Conservation (phyloP, 2,329 filamentous ascomycete species). For the Amesomyces nigricolor region DNA sequence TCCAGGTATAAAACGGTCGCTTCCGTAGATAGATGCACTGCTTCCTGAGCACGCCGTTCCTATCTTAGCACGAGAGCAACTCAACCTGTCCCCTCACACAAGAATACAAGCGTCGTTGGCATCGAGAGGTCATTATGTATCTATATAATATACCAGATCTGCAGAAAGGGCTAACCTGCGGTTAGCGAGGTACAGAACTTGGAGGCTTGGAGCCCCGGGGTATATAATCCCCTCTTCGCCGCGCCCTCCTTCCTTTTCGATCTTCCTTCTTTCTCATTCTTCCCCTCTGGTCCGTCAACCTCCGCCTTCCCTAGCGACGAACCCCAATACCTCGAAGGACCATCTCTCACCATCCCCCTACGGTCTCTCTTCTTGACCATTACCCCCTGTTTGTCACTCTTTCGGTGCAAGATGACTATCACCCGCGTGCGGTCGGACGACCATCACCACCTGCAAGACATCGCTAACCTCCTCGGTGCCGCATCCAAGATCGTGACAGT, state of each 20-base stretch:
- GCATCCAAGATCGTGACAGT: conserved; percentile 13
- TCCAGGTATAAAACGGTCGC: too few species aligned
- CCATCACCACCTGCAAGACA: conserved; percentile 8
- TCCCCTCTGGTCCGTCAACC: not conserved
- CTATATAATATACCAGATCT: not conserved
- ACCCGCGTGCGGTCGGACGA: conserved; percentile 6
- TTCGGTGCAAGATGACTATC: conserved; percentile 8
- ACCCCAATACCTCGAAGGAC: not conserved
- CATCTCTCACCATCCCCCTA: not conserved
- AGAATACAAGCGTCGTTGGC: not conserved
- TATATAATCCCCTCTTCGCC: conserved; percentile 1
- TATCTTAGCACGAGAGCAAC: too few species aligned
- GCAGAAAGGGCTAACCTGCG: not conserved
- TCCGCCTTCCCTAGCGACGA: not conserved
- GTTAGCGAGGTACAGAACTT: not conserved
- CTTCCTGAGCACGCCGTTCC: too few species aligned
- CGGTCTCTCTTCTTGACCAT: not conserved
- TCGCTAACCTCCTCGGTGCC: conserved; percentile 7
- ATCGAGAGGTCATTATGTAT: not conserved
- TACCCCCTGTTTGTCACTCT: not conserved
- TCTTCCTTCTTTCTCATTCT: not conserved
- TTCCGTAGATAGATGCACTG: too few species aligned
- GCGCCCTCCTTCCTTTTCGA: not conserved
- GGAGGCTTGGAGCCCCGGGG: not conserved
- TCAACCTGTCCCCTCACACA: not conserved